A percentile compares a stretch with the other conserved stretches of the same genome.
Conservation (phyloP, 2,329 filamentous ascomycete genomes). For the Paecilomyces sp. region DNA sequence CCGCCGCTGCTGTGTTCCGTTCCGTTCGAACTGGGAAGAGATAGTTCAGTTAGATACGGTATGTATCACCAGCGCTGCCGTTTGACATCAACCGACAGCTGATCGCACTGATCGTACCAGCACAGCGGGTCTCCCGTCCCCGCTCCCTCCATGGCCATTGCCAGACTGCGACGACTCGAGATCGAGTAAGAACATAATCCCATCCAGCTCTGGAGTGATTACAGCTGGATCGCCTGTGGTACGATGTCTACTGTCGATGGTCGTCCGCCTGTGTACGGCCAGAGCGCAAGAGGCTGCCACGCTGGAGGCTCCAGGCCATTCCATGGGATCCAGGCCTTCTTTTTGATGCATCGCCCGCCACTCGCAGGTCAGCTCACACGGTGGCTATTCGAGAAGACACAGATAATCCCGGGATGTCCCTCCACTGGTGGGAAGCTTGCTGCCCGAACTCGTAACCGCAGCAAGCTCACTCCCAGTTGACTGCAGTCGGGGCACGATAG, state of each 20-base stretch:
- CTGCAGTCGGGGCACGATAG: neutral
- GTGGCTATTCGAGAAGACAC: neutral
- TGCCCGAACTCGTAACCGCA: neutral
- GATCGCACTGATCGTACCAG: neutral
- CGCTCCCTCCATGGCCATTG: neutral
- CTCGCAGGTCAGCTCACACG: neutral
- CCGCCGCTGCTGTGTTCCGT: neutral
- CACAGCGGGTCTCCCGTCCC: neutral
- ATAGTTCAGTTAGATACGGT: no score
- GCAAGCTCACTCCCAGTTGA: neutral
- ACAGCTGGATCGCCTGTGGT: neutral
- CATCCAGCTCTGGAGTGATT: no score
- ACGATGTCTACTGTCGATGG: neutral
- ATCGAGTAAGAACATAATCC: no score
- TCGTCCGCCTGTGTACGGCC: neutral
- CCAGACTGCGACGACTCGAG: neutral
- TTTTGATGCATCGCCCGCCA: neutral
- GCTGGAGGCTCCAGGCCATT: neutral
- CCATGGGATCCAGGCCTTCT: neutral
- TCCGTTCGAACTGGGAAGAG: neutral
- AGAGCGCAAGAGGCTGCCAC: neutral
- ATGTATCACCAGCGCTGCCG: neutral
- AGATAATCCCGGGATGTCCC: neutral
- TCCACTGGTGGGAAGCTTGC: neutral
- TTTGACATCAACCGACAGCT: neutral